Percentiles rank a stretch among this genome's conserved stretches.
These are phyloP conservation scores for Curvularia verruculosa DNA, from an alignment of 2,329 filamentous ascomycete genomes.

Conservation along the genomic window DNA sequence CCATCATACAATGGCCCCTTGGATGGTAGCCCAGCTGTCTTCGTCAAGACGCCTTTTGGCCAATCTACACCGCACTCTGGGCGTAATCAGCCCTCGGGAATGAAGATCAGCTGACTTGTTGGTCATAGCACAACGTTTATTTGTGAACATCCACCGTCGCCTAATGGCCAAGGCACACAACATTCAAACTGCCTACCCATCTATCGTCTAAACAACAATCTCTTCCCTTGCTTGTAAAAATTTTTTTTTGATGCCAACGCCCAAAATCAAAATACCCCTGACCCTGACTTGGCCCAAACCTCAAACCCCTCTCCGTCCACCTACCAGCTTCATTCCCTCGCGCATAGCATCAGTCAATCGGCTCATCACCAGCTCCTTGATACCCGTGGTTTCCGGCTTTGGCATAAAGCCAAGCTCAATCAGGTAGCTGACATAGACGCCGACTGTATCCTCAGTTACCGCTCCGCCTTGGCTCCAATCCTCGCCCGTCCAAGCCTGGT, in stretches of 20 bases:
- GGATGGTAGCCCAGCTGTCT: background rate
- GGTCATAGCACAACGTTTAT: background rate
- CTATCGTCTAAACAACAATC: background rate
- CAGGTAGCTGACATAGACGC: conserved; percentile 68
- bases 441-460: conserved; percentile 64
- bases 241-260: too few species aligned
- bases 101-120: background rate
- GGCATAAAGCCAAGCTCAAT: conserved; percentile 68
- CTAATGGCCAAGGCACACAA: too few species aligned
- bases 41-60: background rate
- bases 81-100: background rate
- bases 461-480: conserved; percentile 63
- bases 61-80: background rate
- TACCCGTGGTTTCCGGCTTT: conserved; percentile 35
- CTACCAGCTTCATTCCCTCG: conserved; percentile 43
- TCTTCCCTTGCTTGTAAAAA: background rate
- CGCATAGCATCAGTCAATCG: conserved; percentile 42
- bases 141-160: background rate
- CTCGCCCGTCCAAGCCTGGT: conserved; percentile 64
- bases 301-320: conserved; percentile 40
- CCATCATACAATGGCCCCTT: background rate
- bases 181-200: background rate
- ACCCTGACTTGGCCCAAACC: background rate
- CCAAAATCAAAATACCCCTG: background rate
- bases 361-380: conserved; percentile 36